phyloP scores from a whole-genome alignment of 2,329 filamentous ascomycete genomes.

The Verticillium zaregamsianum region DNA sequence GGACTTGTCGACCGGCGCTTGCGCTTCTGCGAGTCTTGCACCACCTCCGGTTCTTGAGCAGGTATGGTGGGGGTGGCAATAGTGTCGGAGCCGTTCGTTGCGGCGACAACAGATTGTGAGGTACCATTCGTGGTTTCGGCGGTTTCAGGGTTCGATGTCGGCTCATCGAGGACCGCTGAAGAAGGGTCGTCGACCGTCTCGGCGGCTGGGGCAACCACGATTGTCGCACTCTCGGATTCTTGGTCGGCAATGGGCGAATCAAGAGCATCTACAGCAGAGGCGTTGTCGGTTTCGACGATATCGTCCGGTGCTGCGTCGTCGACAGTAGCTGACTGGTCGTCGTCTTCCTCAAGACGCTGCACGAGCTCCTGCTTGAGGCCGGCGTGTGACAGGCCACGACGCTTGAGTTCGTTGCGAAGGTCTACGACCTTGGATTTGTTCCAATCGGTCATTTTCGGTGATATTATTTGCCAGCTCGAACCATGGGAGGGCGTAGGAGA shows the following conservation, averaged over 20 bases:
- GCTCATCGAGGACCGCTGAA: neutral
- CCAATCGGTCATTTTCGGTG: constrained; percentile 45
- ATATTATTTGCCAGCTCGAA: neutral
- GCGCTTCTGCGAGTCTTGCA: constrained; percentile 57
- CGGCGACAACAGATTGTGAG: constrained; percentile 5
- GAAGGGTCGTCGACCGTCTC: neutral
- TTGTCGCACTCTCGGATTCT: neutral
- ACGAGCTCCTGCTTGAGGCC: constrained; percentile 72
- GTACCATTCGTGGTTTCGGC: constrained; percentile 2
- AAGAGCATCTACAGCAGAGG: neutral
- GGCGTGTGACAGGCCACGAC: constrained; percentile 61
- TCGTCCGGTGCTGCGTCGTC: neutral
- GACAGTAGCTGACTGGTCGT: constrained; percentile 9
- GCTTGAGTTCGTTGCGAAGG: constrained; percentile 70
- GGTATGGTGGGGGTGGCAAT: constrained; percentile 8
- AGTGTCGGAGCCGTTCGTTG: neutral
- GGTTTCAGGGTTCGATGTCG: neutral
- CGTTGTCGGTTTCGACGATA: neutral
- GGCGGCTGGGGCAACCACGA: neutral
- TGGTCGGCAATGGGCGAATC: neutral
- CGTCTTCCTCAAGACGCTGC: constrained; percentile 51
- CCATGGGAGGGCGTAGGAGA: neutral
- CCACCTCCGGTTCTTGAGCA: constrained; percentile 4
- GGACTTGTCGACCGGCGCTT: constrained; percentile 65
- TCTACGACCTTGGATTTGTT: constrained; percentile 67